Base-by-base conservation (phyloP, 2,329 filamentous ascomycete species). In the Paraphaeosphaeria sporulosa region DNA sequence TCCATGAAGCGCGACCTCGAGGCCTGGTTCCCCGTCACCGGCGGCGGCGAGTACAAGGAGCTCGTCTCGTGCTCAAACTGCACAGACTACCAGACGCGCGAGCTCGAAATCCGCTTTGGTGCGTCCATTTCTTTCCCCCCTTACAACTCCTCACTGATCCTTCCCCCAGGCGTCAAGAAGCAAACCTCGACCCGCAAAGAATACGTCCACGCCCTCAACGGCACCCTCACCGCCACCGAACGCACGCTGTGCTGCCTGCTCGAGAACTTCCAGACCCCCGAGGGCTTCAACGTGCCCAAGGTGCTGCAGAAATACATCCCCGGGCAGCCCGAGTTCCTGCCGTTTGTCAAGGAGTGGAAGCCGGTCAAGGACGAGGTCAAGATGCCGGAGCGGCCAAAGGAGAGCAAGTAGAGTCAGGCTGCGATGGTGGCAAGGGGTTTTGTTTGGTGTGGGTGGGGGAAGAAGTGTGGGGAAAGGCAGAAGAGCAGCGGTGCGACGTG, bases 41-140 rank as follows among this genome's bases (percentile, higher is more conserved):
- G 74, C 13, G 74, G 98, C 79, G 91, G 91, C 71, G 95, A 98
- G 80, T 99, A 98, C 86, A 98, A 98, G 82, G 95, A 98, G 82
- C 87, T 99, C 30, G 95, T 98, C 53, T 96, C 92, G 21, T 97
- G 94, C 86, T 96, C 93, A 63, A 99, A 99, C 82, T 99, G 95
- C 84, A 96, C 93, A 47, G 94, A 98, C 78, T 98, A 98, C 83
- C 95, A 99, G 83, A 93, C 93, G 25, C 87, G 95, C 58, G 94
- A 93, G 69, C 86, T 99, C 13, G 94, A 98, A 79, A 96, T 99
- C 70, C 88, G 95, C 60, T 97, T 90, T 72, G 94, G 59, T 55
- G 36, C 4, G 7, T 38, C 12, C 19, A 17, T 23, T 9, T 21
- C 10, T 36, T 44, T 19, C 38, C 25, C 21, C 19, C 9, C 51